Base-by-base conservation (phyloP, 306 rosid genomes). In the Cucurbita argyrosperma region DNA sequence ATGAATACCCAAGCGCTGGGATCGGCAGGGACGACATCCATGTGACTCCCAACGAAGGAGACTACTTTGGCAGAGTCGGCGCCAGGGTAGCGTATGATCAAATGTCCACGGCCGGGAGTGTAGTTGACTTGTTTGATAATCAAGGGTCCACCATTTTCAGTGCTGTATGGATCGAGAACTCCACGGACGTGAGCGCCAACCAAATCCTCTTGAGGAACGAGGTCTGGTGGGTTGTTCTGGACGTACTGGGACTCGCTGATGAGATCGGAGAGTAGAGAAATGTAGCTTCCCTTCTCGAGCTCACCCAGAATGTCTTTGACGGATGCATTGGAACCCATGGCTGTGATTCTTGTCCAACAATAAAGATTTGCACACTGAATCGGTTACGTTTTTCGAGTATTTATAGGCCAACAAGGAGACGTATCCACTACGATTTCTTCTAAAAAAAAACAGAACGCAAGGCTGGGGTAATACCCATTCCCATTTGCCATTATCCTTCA, bases 1-100 rank as follows among this genome's bases (percentile, higher is more conserved):
- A 54, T 66, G 45, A 80, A 59, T 59, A 94, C 98, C 99, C 99
- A 94, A 62, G 90, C 88, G 10, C 85, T 76, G 64, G 96, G 96
- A 71, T 88, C 79, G 42, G 97, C 99, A 46, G 99, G 91, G 77
- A 94, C 99, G 6, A 94, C 97, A 76, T 91, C 99, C 99, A 94
- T 85, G 81, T 91, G 99, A 45, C 91, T 88, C 1, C 99, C 99
- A 2, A 94, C 92, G 12, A 94, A 89, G 45, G 97, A 89, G 79
- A 91, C 72, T 65, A 89, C 81, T 75, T 87, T 88, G 11, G 89
- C 87, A 7, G 96, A 90, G 4, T 76, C 76, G 53, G 96, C 87
- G 11, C 95, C 99, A 0, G 99, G 99, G 78, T 91, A 94, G 69
- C 91, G 92, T 8, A 94, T 85, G 60, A 94, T 80, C 64, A 94